Conservation (phyloP, 1,284 basidiomycete genomes). For the Boletus nobilissimus region DNA sequence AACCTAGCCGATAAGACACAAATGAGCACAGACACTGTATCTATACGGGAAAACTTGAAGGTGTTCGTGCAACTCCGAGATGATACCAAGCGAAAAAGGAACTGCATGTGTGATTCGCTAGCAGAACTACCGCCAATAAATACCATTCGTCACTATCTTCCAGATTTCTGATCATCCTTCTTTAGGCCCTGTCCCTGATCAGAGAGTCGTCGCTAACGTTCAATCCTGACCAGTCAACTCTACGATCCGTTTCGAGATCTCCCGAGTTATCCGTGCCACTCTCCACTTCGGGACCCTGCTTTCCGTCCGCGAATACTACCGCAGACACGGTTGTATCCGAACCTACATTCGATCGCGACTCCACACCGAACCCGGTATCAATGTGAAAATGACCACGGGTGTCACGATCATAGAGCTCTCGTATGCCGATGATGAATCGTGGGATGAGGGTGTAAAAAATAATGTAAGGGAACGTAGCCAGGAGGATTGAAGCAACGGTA, state of each 20-base stretch:
- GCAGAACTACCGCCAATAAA: background rate
- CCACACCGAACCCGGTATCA: background rate
- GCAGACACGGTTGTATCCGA: background rate
- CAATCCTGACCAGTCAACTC: background rate
- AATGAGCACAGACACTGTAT: too few species aligned
- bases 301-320: background rate
- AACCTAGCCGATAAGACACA: too few species aligned
- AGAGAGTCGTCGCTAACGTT: background rate
- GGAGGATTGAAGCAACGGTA: background rate
- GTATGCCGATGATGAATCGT: constrained; percentile 13
- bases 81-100: too few species aligned
- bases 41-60: too few species aligned
- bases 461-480: background rate
- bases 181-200: too few species aligned
- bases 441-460: background rate
- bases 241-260: background rate
- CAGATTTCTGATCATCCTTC: background rate
- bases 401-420: constrained; percentile 9
- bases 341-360: background rate
- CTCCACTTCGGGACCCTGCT: background rate
- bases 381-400: background rate
- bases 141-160: background rate
- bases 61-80: too few species aligned
- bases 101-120: background rate
- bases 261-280: background rate